A percentile compares a stretch with the other conserved stretches of the same genome.
Conservation (phyloP, 768 basidiomycete species). For the Boletus sp. region DNA sequence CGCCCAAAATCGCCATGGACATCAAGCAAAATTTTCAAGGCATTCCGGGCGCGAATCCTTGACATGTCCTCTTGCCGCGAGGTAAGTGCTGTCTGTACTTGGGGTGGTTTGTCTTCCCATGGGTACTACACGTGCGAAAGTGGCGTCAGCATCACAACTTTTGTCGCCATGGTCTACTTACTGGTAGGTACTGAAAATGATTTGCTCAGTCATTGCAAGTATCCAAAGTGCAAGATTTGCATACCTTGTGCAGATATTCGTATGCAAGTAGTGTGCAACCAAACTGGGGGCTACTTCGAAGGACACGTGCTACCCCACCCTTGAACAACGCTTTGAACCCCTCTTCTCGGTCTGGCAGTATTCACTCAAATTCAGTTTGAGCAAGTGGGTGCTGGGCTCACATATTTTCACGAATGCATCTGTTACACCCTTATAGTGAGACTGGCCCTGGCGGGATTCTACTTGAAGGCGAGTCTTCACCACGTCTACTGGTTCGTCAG, state of each 20-base stretch:
- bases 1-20: constrained; percentile 87
- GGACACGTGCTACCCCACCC: constrained; percentile 82
- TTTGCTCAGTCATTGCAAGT: background rate
- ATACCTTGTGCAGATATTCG: constrained; percentile 65
- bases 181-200: constrained; percentile 30
- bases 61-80: constrained; percentile 79
- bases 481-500: constrained; percentile 60
- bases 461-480: constrained; percentile 96
- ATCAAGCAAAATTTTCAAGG: constrained; percentile 86
- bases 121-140: constrained; percentile 58
- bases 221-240: constrained; percentile 17
- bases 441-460: constrained; percentile 88
- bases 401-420: constrained; percentile 93
- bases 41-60: constrained; percentile 88
- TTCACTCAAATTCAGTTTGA: constrained; percentile 6
- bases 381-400: constrained; percentile 37
- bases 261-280: constrained; percentile 88
- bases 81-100: constrained; percentile 68
- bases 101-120: constrained; percentile 64
- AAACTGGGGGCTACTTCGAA: constrained; percentile 91
- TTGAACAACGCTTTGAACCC: constrained; percentile 89
- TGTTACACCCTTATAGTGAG: constrained; percentile 81
- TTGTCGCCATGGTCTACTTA: constrained; percentile 14
- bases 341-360: constrained; percentile 70
- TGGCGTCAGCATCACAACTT: constrained; percentile 1